Evolutionary conservation across 31 red algal genomes (phyloP), one percentile per base, ranked within the genome.

Genomic region (Odonthalia washingtoniensis): DNA sequence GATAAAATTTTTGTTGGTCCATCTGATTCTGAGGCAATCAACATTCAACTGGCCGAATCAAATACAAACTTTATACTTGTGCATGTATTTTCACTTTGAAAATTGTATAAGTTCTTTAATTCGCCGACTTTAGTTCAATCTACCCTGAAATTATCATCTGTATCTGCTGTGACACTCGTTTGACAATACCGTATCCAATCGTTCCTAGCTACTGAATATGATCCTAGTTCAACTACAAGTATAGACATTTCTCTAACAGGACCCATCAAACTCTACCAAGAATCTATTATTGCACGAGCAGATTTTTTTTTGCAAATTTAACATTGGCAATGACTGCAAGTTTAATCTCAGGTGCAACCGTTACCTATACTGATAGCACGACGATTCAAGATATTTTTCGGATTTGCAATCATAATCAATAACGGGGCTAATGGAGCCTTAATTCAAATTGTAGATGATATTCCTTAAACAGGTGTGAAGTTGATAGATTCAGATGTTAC

Each of bases 121-220:
- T 32, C 79, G 9, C 46, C 78, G 4, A 90, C 88, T 14, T 78
- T 90, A n/a, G 79, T 90, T n/a, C 88, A 90, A 65, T 68, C 83
- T 40, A 64, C 83, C 0, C 4, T 86, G 41, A 64, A 65, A 60
- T 46, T 5, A 39, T 16, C 41, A 39, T 42, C 35, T 39, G 63
- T 46, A 28, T 84, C 88, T 1, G 72, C 60, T 21, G 32, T 90
- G 46, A 5, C 66, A 43, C 53, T 90, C 1, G 70, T 77, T 57
- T 90, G 88, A 79, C n/a, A 14, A 12, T 90, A 83, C 26, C 28
- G 72, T 44, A 72, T 44, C 40, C 43, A 84, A 64, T 9, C 41
- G 38, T 90, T 46, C 36, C 30, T 74, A 3, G 78, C 78, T 0
- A 72, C 61, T 18, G 62, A 67, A 44, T 41, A 39, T 39, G 66